Evolutionary conservation across 148 eudicot genomes (phyloP), one percentile per base, ranked within the genome.

Genomic region (Chenopodium formosanum): DNA sequence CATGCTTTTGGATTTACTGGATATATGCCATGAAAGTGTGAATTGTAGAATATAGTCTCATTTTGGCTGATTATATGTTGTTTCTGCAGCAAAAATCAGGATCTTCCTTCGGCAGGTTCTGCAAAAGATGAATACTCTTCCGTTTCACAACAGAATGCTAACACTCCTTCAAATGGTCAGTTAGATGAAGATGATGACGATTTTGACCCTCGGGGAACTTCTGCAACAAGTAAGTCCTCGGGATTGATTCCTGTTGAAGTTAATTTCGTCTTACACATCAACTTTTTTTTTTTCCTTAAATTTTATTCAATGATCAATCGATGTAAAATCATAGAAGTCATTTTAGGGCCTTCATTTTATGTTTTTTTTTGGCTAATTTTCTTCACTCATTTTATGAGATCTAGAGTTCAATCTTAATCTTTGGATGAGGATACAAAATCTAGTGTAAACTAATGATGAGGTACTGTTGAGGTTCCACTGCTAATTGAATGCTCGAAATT

Each of bases 121-220:
- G 88, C 92, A 23, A 86, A 79, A 80, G 89, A 84, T 27, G 78
- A 73, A 46, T 79, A 80, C 79, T 68, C 79, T 75, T 80, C 90
- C 29, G 79, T 86, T 79, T 76, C 89, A 29, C 53, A 89, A 44
- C 87, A 89, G 81, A 86, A 83, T 84, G 87, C 88, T 69, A 82
- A 64, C 72, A 80, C 80, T 70, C 84, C 85, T 71, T 83, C 91
- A 75, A 85, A 83, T 74, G 82, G 79, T 75, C 84, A 86, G 78
- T 27, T 74, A 71, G 93, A 90, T 58, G 94, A 91, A 76, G 93
- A 88, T 46, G 91, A 88, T 90, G 98, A 94, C 84, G 98, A 94
- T 88, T 94, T 94, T 82, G 97, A 94, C 84, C 98, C 98, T 70
- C 89, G 98, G 48, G 98, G 98, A 80, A 92, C 92, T 75, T 85